Evolutionary conservation across 345 rosid genomes (phyloP).

Genomic region (Gossypium bickii): DNA sequence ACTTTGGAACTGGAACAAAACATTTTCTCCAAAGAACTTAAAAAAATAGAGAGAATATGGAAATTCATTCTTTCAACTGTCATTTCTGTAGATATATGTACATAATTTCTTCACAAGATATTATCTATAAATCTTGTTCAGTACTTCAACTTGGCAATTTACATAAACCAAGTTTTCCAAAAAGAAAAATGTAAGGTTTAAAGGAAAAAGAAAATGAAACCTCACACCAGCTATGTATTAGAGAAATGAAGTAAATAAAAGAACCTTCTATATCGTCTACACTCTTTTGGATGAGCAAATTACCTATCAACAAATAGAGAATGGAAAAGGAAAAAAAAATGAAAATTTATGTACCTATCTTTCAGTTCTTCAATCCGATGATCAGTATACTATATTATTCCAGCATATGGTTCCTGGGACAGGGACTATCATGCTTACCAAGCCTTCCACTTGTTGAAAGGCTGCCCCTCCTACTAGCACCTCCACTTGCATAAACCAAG

Average conservation of each 20-base stretch:
- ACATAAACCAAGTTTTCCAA: background rate
- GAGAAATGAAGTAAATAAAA: slow-evolving; percentile 3
- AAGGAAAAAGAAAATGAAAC: background rate
- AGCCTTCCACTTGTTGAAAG: slow-evolving; percentile 37
- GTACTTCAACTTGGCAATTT: background rate
- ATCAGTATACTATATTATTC: background rate
- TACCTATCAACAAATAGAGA: background rate
- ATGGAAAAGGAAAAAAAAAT: too few relatives aligned
- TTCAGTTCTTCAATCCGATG: background rate
- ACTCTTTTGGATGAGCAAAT: background rate
- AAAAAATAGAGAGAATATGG: background rate
- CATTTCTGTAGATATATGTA: background rate
- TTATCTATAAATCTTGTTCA: background rate
- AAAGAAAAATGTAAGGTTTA: too few relatives aligned
- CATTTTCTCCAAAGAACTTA: too few relatives aligned
- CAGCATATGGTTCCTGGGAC: slow-evolving; percentile 13
- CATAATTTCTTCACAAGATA: slow-evolving; percentile 1
- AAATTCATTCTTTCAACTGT: background rate
- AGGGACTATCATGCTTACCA: slow-evolving; percentile 21
- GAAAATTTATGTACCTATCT: background rate
- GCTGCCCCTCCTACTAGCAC: slow-evolving; percentile 41
- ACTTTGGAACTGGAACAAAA: too few relatives aligned
- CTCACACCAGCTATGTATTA: background rate
- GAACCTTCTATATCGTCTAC: background rate
- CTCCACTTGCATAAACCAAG: slow-evolving; percentile 13